Base-by-base conservation (phyloP, 495 filamentous ascomycete genomes). In the Parathielavia appendiculata region DNA sequence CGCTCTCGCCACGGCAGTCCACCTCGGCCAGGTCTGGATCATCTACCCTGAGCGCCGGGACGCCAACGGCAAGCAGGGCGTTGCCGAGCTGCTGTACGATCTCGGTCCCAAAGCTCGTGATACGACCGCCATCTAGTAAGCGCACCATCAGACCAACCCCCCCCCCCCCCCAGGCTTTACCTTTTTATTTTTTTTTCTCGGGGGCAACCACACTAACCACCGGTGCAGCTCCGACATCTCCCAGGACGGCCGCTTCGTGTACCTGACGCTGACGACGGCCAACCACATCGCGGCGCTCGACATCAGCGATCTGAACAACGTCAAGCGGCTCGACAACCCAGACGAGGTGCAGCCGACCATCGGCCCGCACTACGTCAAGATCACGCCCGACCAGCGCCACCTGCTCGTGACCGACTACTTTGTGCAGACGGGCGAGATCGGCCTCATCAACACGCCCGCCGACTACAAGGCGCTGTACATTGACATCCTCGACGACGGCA, bases 251-350 rank as follows among this genome's bases (percentile, higher is more conserved):
- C 79, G 76, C 49, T 78, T 76, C 65, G 69, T 76, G 64, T 85
- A 85, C 70, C 77, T 84, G 57, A 83, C 82, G 19, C 71, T 84
- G 38, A 86, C 82, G 0, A 81, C 82, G 0, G 82, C 74, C 41
- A 83, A 84, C 71, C 82, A 85, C 71, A 79, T 86, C 58, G 82
- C 81, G 0, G 83, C 83, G 1, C 77, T 85, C 20, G 82, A 86
- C 61, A 86, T 85, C 64, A 80, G 76, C 19, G 81, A 86, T 61
- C 70, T 86, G 0, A 69, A 72, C 71, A 79, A 83, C 57, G 75
- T 81, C 56, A 82, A 80, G 68, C 76, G 82, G 17, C 79, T 86
- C 22, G 83, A 86, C 54, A 70, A 85, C 60, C 83, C 82, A 0
- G 70, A 81, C 60, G 79, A 79, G 65, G 69, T 72, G 40, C 83